These are phyloP conservation scores for Penicillium sp. DNA, from an alignment of 2,329 filamentous ascomycete species.

Conservation along the genomic window DNA sequence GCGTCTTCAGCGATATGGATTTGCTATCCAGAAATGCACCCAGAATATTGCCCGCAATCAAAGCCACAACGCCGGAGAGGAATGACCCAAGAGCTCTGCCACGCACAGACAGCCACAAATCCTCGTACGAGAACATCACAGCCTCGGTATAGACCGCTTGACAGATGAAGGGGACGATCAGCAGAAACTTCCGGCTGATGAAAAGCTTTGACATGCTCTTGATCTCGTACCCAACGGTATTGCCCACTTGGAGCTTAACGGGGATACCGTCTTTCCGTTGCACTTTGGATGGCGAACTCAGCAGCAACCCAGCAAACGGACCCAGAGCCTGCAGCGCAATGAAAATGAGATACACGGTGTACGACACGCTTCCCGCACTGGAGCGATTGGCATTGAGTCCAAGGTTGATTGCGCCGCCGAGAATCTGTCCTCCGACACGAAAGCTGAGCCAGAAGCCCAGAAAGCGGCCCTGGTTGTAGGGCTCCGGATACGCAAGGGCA, in stretches of 20 bases:
- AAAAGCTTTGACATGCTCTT: constrained; percentile 59
- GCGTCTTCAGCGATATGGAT: constrained; percentile 52
- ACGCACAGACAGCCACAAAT: constrained; percentile 67
- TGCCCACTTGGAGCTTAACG: constrained; percentile 58
- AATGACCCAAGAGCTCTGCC: constrained; percentile 69
- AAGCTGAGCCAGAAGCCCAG: constrained; percentile 67
- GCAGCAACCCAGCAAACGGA: constrained; percentile 61
- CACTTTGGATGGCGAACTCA: constrained; percentile 61
- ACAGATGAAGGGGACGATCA: constrained; percentile 65
- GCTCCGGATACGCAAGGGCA: constrained; percentile 68
- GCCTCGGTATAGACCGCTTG: constrained; percentile 70
- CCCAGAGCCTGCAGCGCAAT: constrained; percentile 66
- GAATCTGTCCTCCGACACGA: constrained; percentile 62
- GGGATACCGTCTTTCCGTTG: constrained; percentile 63
- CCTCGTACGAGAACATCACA: constrained; percentile 68
- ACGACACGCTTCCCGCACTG: constrained; percentile 63
- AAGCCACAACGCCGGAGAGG: constrained; percentile 64
- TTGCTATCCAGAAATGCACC: constrained; percentile 64
- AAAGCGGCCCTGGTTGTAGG: constrained; percentile 62
- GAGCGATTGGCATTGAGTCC: constrained; percentile 60
- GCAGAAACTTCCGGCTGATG: constrained; percentile 59
- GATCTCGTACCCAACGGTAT: constrained; percentile 59
- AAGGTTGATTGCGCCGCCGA: constrained; percentile 70
- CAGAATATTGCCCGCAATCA: constrained; percentile 63
- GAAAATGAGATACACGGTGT: constrained; percentile 66